Evolutionary conservation across 345 rosid genomes (phyloP).

Genomic region (Lumnitzera littorea): DNA sequence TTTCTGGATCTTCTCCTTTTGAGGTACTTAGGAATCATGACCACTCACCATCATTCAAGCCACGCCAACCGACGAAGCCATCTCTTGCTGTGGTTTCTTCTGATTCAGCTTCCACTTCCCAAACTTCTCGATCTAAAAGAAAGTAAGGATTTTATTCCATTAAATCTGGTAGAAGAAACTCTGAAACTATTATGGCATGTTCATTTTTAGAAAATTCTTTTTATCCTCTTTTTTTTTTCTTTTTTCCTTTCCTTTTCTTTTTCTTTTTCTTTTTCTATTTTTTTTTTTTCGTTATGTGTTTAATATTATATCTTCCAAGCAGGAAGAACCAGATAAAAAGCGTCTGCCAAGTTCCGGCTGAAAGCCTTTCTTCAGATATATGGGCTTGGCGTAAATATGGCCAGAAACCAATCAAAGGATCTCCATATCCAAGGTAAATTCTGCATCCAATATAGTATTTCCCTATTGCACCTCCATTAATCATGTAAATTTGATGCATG

Average conservation of each 20-base stretch:
- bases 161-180: not conserved
- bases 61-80: too few species aligned
- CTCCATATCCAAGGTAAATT: slow-evolving; percentile 83
- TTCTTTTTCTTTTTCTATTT: not conserved
- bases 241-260: too few species aligned
- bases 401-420: slow-evolving; percentile 98
- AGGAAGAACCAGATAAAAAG: slow-evolving; percentile 86
- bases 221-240: not conserved
- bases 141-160: slow-evolving; percentile 29
- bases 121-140: slow-evolving; percentile 69
- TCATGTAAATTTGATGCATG: not conserved
- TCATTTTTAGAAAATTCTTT: not conserved
- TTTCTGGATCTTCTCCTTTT: slow-evolving; percentile 8
- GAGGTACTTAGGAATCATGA: too few species aligned
- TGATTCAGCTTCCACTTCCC: slow-evolving; percentile 36
- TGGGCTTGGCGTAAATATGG: slow-evolving; percentile 99
- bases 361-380: slow-evolving; percentile 73
- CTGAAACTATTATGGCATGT: not conserved
- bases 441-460: not conserved
- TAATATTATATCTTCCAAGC: slow-evolving; percentile 6
- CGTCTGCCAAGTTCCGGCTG: slow-evolving; percentile 91
- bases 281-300: slow-evolving; percentile 3
- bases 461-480: not conserved
- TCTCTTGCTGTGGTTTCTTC: slow-evolving; percentile 12
- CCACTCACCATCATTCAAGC: too few species aligned